A percentile compares a stretch with the other conserved stretches of the same genome.
These are phyloP conservation scores for Ceratobasidium sp. DNA, from an alignment of 1,284 basidiomycete genomes.

Conservation along the genomic window DNA sequence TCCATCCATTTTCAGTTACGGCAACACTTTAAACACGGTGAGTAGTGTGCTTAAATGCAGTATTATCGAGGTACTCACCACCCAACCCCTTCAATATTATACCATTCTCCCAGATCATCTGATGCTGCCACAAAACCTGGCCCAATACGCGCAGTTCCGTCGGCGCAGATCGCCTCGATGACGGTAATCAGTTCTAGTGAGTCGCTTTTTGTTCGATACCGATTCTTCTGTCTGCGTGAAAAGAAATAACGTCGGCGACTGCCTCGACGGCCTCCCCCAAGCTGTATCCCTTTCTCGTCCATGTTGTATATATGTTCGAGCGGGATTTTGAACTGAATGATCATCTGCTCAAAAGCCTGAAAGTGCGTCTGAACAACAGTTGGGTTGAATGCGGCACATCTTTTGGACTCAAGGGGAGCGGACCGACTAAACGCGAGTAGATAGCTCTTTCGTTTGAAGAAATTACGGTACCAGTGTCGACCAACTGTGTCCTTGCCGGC, in stretches of 20 bases:
- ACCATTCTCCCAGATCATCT: slow-evolving; percentile 14
- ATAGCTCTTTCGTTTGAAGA: neutral
- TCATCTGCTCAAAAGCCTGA: neutral
- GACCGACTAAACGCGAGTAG: neutral
- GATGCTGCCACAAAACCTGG: slow-evolving; percentile 5
- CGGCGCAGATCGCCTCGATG: slow-evolving; percentile 1
- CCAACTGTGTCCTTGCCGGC: too few relatives aligned
- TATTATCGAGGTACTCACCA: neutral
- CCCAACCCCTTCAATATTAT: neutral
- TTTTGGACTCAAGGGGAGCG: slow-evolving; percentile 5
- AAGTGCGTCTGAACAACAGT: neutral
- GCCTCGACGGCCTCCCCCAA: slow-evolving; percentile 53
- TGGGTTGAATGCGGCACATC: slow-evolving; percentile 8
- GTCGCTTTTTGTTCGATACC: slow-evolving; percentile 48
- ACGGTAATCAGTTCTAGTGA: slow-evolving; percentile 12
- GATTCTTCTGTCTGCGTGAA: slow-evolving; percentile 3
- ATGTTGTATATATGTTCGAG: slow-evolving; percentile 51
- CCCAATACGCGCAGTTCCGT: slow-evolving; percentile 1
- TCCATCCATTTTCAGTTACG: too few relatives aligned
- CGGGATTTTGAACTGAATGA: slow-evolving; percentile 42
- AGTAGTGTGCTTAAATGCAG: too few relatives aligned
- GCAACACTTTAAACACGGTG: too few relatives aligned
- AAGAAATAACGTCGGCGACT: slow-evolving; percentile 51
- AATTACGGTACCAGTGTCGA: neutral
- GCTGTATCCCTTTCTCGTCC: slow-evolving; percentile 55